Evolutionary conservation across 495 filamentous ascomycete genomes (phyloP), one percentile per base, ranked within the genome.

Genomic region (Penicillium taxi): DNA sequence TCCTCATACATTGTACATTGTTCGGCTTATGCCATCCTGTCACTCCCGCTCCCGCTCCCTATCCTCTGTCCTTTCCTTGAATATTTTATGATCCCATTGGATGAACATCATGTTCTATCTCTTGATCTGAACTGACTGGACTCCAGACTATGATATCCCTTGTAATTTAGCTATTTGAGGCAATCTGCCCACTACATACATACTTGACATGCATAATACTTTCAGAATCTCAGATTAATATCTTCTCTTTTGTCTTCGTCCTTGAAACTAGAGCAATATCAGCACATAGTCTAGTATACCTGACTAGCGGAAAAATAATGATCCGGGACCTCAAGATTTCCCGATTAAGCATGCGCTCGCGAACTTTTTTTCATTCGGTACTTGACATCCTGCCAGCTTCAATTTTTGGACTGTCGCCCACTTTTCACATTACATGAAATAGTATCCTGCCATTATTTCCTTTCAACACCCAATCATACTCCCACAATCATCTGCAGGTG

Each of bases 101-200:
- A n/a, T n/a, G n/a, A n/a, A n/a, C n/a, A n/a, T 46, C 52, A 26
- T 48, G 41, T 44, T 44, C 39, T 46, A 48, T 43, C 37, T 39
- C 43, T 39, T 24, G 35, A 26, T 29, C 27, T 26, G 13, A 35
- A 41, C 52, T 54, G 50, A 50, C 53, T 41, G 50, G 53, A 32
- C 36, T 44, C 50, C 53, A 41, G 53, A 39, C 21, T 23, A 37
- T 43, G 44, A 39, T 54, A n/a, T 47, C 37, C 47, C 27, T 58
- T 64, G 63, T 67, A 67, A 64, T 67, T 60, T 67, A 67, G 42
- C 40, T 48, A 32, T 41, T 29, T 45, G 45, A 30, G 48, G 48
- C 32, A 16, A 17, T 12, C 31, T 32, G 53, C 35, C 48, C 34
- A 31, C 28, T 32, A 43, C 22, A 24, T 21, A 45, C 30, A 43